Evolutionary conservation across 805 yeast species (phyloP), one percentile per base, ranked within the genome.

Genomic region (Saccharomycopsis capsularis): DNA sequence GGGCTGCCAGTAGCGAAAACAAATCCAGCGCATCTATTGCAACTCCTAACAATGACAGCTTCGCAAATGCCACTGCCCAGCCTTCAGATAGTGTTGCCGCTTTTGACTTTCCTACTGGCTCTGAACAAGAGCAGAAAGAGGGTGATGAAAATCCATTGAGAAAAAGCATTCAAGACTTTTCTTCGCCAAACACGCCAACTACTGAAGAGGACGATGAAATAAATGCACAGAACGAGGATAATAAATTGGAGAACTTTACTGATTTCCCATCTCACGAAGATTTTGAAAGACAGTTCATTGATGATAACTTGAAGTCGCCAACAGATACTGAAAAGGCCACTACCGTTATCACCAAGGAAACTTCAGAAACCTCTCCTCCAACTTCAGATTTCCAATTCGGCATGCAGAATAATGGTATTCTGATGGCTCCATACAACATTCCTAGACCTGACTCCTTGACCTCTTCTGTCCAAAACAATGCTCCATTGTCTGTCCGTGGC

Each of bases 401-500:
- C 24, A 24, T 22, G 4, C 42, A 22, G 4, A 29, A 34, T 19
- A 21, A 35, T 22, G 45, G 25, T 15, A 60, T 68, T 70, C 78
- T 73, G 50, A 66, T 71, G 38, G 73, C 73, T 3, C 44, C 44
- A 2, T 30, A 45, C 23, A 40, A 29, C 25, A 16, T 44, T n/a
- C 68, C 68, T 34, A 71, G 93, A 58, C 85, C 95, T 2, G 85
- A 82, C 51, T 85, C 95, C 0, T 77, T 85, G 36, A 85, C 96
- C 0, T 88, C 96, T 0, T 85, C 95, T 40, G 95, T 89, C 30
- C 91, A 85, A 58, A 90, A 90, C 66, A 89, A 91, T 63, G 88
- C 97, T 2, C 90, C 97, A 0, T 78, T 80, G 65, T 85, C 95
- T 21, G 95, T 88, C 5, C 79, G 96, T 52, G 95, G 85, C 54